Evolutionary conservation across 1,139 yeast species (phyloP).

Genomic region (Candida gigantensis): DNA sequence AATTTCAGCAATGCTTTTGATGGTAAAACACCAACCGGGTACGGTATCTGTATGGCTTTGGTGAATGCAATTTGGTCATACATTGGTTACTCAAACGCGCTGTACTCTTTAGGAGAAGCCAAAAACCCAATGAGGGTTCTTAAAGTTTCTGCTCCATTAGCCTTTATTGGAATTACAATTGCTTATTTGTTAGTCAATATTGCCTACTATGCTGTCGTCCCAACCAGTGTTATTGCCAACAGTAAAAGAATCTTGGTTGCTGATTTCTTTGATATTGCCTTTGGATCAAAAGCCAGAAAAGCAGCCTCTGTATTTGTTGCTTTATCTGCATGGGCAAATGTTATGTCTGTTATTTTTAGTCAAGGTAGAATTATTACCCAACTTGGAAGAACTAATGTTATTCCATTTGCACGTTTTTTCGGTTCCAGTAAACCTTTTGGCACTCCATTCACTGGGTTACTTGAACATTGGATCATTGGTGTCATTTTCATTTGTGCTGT

Average conservation of each 20-base stretch:
- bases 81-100: constrained; percentile 74
- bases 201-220: constrained; percentile 60
- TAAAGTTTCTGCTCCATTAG: constrained; percentile 47
- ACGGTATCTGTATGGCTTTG: constrained; percentile 74
- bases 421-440: constrained; percentile 46
- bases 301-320: constrained; percentile 54
- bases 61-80: constrained; percentile 84
- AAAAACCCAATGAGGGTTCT: constrained; percentile 51
- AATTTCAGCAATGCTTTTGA: constrained; percentile 63
- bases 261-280: constrained; percentile 46
- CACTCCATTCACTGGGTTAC: constrained; percentile 55
- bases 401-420: constrained; percentile 48
- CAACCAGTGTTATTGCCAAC: constrained; percentile 42
- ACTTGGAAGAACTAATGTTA: constrained; percentile 50
- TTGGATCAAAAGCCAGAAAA: constrained; percentile 46
- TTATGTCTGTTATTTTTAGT: constrained; percentile 48
- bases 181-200: constrained; percentile 65
- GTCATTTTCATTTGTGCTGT: constrained; percentile 44
- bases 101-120: constrained; percentile 80
- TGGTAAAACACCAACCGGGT: constrained; percentile 65
- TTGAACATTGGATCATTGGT: constrained; percentile 59
- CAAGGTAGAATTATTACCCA: constrained; percentile 53
- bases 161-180: constrained; percentile 62
- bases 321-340: constrained; percentile 51
- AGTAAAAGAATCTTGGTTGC: constrained; percentile 52